These are phyloP conservation scores for Claviceps humidiphila DNA, from an alignment of 2,329 filamentous ascomycete species.

Conservation along the genomic window DNA sequence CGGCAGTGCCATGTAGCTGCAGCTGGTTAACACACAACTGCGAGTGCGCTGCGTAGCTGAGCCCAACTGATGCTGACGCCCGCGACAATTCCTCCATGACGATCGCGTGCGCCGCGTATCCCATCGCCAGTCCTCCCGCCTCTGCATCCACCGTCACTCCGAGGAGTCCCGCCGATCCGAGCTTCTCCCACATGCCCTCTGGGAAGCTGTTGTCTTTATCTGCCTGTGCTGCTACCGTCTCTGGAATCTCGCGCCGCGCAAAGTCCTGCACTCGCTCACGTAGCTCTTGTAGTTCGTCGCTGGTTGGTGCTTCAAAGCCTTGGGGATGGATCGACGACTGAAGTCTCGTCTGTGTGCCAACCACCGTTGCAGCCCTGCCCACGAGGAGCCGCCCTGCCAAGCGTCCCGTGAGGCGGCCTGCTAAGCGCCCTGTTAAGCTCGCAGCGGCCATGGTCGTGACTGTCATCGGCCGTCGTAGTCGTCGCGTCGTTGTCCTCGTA, in stretches of 20 bases:
- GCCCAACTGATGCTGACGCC: slow-evolving; percentile 68
- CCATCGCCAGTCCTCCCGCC: slow-evolving; percentile 79
- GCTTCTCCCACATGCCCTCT: slow-evolving; percentile 79
- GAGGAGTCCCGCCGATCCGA: slow-evolving; percentile 81
- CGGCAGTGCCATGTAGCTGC: slow-evolving; percentile 68
- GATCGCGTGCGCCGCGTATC: slow-evolving; percentile 91
- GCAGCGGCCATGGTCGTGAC: not conserved
- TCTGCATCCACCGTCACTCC: slow-evolving; percentile 90
- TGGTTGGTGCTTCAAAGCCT: slow-evolving; percentile 54
- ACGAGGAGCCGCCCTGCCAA: slow-evolving; percentile 22
- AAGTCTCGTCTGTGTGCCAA: slow-evolving; percentile 18
- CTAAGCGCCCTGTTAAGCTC: not conserved
- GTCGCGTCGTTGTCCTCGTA: not conserved
- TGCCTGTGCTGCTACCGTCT: slow-evolving; percentile 68
- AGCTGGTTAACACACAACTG: slow-evolving; percentile 96
- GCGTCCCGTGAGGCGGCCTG: slow-evolving; percentile 4
- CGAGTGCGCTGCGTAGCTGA: slow-evolving; percentile 91
- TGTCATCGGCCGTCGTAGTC: too few relatives aligned
- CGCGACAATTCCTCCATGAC: slow-evolving; percentile 92
- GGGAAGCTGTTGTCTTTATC: slow-evolving; percentile 84
- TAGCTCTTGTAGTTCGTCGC: slow-evolving; percentile 65
- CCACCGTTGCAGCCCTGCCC: slow-evolving; percentile 3
- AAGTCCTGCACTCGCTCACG: slow-evolving; percentile 83
- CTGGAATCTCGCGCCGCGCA: slow-evolving; percentile 71
- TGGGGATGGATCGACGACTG: slow-evolving; percentile 36